phyloP scores from a whole-genome alignment of 306 rosid genomes.

The Rosa persica region DNA sequence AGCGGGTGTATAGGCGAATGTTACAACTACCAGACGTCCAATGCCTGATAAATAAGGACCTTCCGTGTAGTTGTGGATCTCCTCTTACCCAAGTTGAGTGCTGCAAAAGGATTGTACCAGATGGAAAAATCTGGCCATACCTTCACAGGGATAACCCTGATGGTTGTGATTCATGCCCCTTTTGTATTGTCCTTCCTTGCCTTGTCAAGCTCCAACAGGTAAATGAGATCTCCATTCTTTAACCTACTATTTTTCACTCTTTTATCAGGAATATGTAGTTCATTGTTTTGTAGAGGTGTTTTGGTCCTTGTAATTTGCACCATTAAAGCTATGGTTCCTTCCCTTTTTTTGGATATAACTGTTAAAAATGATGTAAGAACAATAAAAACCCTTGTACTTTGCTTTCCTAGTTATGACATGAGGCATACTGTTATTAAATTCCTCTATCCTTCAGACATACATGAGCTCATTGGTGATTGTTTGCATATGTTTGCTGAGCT shows the following conservation, averaged over 20 bases:
- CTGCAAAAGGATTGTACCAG: constrained; percentile 78
- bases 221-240: constrained; percentile 21
- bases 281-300: neutral
- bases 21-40: constrained; percentile 86
- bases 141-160: constrained; percentile 82
- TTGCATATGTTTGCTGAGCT: neutral
- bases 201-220: constrained; percentile 98
- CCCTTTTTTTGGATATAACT: neutral
- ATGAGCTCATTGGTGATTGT: neutral
- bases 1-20: constrained; percentile 79
- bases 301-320: neutral
- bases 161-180: constrained; percentile 97
- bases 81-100: constrained; percentile 92
- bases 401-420: neutral
- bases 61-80: constrained; percentile 86
- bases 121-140: constrained; percentile 87
- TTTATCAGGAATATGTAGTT: neutral
- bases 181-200: constrained; percentile 91
- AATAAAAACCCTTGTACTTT: neutral
- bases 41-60: constrained; percentile 83
- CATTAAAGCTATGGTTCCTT: neutral
- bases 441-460: neutral
- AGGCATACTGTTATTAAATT: neutral
- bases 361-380: neutral
- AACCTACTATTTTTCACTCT: neutral